Conservation (phyloP, 2,329 filamentous ascomycete genomes). For the Cladosporium sp. region DNA sequence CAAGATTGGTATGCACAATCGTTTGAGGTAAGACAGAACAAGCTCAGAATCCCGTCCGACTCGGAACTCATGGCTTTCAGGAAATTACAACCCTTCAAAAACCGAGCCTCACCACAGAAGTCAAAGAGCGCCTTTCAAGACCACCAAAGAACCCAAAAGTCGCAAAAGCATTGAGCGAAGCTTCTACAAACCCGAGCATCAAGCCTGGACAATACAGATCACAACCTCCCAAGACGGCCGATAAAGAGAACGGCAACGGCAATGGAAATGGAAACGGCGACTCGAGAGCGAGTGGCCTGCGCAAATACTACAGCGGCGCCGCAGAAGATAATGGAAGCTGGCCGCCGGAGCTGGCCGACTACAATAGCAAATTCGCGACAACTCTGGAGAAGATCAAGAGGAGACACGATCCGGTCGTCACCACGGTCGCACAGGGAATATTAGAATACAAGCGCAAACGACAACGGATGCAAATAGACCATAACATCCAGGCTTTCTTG, state of each 20-base stretch:
- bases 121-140: constrained; percentile 73
- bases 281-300: constrained; percentile 40
- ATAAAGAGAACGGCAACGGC: constrained; percentile 25
- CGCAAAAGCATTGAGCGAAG: constrained; percentile 68
- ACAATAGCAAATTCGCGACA: constrained; percentile 87
- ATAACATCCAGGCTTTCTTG: constrained; percentile 94
- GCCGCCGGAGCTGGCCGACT: constrained; percentile 90
- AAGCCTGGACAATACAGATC: constrained; percentile 74
- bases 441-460: constrained; percentile 95
- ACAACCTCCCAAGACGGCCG: constrained; percentile 35
- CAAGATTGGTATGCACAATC: constrained; percentile 99
- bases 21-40: constrained; percentile 71
- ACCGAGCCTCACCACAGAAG: constrained; percentile 69
- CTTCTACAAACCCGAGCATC: constrained; percentile 87
- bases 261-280: constrained; percentile 38
- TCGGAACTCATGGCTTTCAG: constrained; percentile 45
- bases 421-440: constrained; percentile 96
- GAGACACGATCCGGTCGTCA: constrained; percentile 94
- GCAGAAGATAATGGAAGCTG: constrained; percentile 85
- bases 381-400: constrained; percentile 92
- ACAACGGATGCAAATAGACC: constrained; percentile 97
- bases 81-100: constrained; percentile 87
- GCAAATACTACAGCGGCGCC: constrained; percentile 79
- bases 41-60: constrained; percentile 14
- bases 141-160: constrained; percentile 57